These are phyloP conservation scores for Ceratobasidium sp. DNA, from an alignment of 1,284 basidiomycete species.

Conservation along the genomic window DNA sequence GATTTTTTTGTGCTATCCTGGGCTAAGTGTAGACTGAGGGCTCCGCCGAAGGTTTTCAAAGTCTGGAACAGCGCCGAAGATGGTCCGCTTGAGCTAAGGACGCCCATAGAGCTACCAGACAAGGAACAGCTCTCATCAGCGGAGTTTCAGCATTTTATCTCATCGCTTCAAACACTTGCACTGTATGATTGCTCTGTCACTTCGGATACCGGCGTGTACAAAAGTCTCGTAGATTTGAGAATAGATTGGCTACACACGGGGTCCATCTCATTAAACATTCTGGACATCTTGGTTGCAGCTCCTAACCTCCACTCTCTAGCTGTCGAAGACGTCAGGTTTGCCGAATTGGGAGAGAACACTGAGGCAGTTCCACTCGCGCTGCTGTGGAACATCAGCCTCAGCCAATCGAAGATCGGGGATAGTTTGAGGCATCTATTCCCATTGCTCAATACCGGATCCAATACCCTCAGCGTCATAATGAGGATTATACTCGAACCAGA, in stretches of 20 bases:
- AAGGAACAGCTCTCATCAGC: too few relatives aligned
- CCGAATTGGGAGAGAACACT: background rate
- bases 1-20: background rate
- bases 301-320: background rate
- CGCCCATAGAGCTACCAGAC: background rate
- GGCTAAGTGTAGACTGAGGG: background rate
- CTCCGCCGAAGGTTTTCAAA: background rate
- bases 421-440: background rate
- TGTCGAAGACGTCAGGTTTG: conserved; percentile 1
- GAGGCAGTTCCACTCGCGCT: background rate
- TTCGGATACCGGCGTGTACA: background rate
- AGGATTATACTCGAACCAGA: background rate
- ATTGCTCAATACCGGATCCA: background rate
- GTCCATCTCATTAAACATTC: background rate
- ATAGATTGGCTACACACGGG: background rate
- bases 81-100: background rate
- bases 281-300: background rate
- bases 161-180: background rate
- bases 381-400: background rate
- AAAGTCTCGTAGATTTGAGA: background rate
- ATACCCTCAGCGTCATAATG: background rate
- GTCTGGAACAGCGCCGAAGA: background rate
- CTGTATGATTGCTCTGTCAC: background rate
- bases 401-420: background rate
- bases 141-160: background rate